Percentiles rank a stretch among this genome's conserved stretches.
phyloP scores from a whole-genome alignment of 139 green algal genomes.

The Chlorella sp. region DNA sequence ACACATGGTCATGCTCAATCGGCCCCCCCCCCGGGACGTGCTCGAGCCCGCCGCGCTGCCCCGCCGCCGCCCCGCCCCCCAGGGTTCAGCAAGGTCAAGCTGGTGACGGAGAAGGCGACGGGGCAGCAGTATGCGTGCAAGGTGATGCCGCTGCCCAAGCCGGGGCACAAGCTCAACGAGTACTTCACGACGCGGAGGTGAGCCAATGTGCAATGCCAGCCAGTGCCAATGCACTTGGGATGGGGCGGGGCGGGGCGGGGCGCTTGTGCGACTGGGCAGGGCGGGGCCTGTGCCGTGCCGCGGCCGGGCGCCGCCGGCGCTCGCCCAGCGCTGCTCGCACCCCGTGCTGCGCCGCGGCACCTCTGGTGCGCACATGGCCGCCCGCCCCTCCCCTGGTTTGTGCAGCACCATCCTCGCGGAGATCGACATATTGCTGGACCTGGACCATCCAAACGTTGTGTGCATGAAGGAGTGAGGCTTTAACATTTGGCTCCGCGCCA shows the following conservation, averaged over 20 bases:
- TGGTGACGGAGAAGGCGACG: constrained; percentile 63
- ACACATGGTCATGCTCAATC: neutral
- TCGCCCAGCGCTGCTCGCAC: too few relatives aligned
- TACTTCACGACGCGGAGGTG: too few relatives aligned
- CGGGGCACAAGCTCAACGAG: constrained; percentile 50
- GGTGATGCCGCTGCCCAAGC: constrained; percentile 75
- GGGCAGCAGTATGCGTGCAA: constrained; percentile 79
- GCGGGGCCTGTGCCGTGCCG: too few relatives aligned
- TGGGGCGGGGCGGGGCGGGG: too few relatives aligned
- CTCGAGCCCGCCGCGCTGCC: neutral
- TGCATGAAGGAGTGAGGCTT: constrained; percentile 75
- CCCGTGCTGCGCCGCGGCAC: too few relatives aligned
- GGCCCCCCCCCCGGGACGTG: neutral
- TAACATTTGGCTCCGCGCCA: too few relatives aligned
- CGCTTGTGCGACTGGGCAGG: too few relatives aligned
- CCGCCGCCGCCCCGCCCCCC: neutral
- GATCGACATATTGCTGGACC: constrained; percentile 82
- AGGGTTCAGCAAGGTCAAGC: constrained; percentile 84
- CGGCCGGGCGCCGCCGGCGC: too few relatives aligned
- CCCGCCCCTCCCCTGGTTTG: too few relatives aligned
- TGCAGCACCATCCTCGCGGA: constrained; percentile 89
- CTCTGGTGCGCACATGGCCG: too few relatives aligned
- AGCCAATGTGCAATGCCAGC: too few relatives aligned
- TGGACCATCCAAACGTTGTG: constrained; percentile 85
- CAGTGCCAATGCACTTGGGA: too few relatives aligned